Conservation (phyloP, 2,329 filamentous ascomycete genomes). For the Colletotrichum eleusines region DNA sequence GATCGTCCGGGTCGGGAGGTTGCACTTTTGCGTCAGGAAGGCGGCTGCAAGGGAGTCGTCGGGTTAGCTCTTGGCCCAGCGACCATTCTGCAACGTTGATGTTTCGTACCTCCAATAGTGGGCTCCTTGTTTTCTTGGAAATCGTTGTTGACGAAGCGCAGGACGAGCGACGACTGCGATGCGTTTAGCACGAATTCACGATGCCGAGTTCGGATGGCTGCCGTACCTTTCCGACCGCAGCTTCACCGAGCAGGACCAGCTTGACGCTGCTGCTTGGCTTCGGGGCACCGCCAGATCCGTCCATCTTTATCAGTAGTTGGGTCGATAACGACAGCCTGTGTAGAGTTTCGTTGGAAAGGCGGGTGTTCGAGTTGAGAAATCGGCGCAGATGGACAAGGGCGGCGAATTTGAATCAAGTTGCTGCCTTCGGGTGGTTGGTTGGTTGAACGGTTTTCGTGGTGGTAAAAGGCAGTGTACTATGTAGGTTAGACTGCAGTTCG, state of each 20-base stretch:
- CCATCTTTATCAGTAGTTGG: slow-evolving; percentile 64
- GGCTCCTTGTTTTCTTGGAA: slow-evolving; percentile 99
- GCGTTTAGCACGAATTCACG: slow-evolving; percentile 35
- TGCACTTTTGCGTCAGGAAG: slow-evolving; percentile 99
- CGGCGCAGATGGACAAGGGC: slow-evolving; percentile 22
- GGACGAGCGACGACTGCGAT: slow-evolving; percentile 88
- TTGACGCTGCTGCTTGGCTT: slow-evolving; percentile 99
- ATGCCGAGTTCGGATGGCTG: slow-evolving; percentile 4
- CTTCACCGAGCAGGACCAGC: slow-evolving; percentile 96
- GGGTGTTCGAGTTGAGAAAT: neutral
- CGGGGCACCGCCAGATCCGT: slow-evolving; percentile 76
- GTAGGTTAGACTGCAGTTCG: slow-evolving; percentile 35
- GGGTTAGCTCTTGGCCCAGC: slow-evolving; percentile 27
- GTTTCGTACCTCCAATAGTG: slow-evolving; percentile 88
- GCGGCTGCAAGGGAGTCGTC: slow-evolving; percentile 72
- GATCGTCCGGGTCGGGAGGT: slow-evolving; percentile 90
- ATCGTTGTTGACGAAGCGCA: slow-evolving; percentile 99
- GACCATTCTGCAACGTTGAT: slow-evolving; percentile 10
- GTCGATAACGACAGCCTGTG: slow-evolving; percentile 29
- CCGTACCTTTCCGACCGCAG: slow-evolving; percentile 95
- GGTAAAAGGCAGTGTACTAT: neutral
- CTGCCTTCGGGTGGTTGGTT: slow-evolving; percentile 39
- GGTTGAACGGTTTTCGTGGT: slow-evolving; percentile 30
- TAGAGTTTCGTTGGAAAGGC: neutral
- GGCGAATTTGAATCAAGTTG: slow-evolving; percentile 27